Evolutionary conservation across 306 rosid species (phyloP).

Genomic region (Casuarina equisetifolia): DNA sequence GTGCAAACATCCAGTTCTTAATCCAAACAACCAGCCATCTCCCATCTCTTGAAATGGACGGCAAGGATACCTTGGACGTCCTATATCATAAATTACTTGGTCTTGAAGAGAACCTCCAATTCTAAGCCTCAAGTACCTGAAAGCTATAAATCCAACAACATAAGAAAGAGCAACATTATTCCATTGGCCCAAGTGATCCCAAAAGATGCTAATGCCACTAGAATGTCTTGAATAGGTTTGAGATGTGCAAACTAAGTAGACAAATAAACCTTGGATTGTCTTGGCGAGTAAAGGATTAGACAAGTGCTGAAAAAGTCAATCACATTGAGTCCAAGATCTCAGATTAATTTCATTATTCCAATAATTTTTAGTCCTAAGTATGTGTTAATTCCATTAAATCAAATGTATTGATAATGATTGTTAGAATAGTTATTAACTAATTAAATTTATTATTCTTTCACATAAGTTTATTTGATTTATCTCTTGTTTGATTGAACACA

Average conservation of each 20-base stretch:
- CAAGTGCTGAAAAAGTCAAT: constrained; percentile 71
- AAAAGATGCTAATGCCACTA: constrained; percentile 6
- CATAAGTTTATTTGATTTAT: too few species aligned
- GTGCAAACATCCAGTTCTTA: constrained; percentile 80
- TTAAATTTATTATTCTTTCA: too few species aligned
- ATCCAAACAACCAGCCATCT: constrained; percentile 67
- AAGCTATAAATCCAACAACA: constrained; percentile 57
- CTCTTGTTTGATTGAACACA: not conserved
- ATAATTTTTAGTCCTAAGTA: too few species aligned
- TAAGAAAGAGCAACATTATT: constrained; percentile 32
- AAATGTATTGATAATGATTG: too few species aligned
- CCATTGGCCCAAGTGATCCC: constrained; percentile 17
- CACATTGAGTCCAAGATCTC: too few species aligned
- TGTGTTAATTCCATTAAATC: too few species aligned
- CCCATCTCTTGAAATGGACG: constrained; percentile 67
- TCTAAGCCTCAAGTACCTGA: constrained; percentile 84
- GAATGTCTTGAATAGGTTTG: constrained; percentile 5
- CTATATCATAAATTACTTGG: constrained; percentile 73
- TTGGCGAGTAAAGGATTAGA: constrained; percentile 73
- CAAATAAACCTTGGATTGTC: constrained; percentile 73
- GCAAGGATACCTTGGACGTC: constrained; percentile 63
- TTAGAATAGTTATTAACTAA: too few species aligned
- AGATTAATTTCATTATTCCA: too few species aligned
- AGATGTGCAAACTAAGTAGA: constrained; percentile 11
- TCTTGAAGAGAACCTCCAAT: constrained; percentile 96